Base-by-base conservation (phyloP, 495 filamentous ascomycete species). In the Amniculicola lignicola region DNA sequence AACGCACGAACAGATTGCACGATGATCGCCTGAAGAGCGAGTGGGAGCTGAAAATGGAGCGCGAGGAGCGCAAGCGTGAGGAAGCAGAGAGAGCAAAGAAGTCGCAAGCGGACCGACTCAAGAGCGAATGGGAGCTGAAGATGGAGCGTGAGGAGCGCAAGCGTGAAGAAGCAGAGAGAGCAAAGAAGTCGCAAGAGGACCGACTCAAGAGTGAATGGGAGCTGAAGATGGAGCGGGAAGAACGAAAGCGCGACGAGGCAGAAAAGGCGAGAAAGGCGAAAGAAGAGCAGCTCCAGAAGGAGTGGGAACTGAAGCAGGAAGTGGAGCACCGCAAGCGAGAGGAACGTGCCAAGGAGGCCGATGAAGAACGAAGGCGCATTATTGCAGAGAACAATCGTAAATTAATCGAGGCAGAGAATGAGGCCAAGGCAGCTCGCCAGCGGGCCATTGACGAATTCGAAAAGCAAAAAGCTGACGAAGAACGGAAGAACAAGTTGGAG, bases 391-490 rank as follows among this genome's bases (percentile, higher is more conserved):
- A 65, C 36, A 39, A 22, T 9, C 7, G 37, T 2, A 65, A 62
- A 44, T 15, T 63, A 4, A 48, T 61, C 24, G 43, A 53, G 22
- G 53, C 36, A 19, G 65, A 64, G 36, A 24, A 41, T 1, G 49
- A 62, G 24, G 51, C 33, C n/a, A 65, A 57, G 37, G 63, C 59
- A 35, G 59, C 36, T 23, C 51, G 42, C 4, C 57, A 65, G 31
- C 42, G 45, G 24, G 55, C 60, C n/a, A 51, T 66, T 15, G 63
- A 58, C 28, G 54, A 46, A 24, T 66, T 40, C 51, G 51, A 55
- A 37, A 53, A 55, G 36, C 45, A 61, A 43, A 54, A 58, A 28
- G 64, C 54, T 4, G 57, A 70, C 14, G 54, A 66, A 28, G 59
- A 50, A 22, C 22, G 43, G 12, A 54, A 67, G 27, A 39, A 54